Evolutionary conservation across 805 yeast species (phyloP), one percentile per base, ranked within the genome.

Genomic region (Yamadazyma insecticola): DNA sequence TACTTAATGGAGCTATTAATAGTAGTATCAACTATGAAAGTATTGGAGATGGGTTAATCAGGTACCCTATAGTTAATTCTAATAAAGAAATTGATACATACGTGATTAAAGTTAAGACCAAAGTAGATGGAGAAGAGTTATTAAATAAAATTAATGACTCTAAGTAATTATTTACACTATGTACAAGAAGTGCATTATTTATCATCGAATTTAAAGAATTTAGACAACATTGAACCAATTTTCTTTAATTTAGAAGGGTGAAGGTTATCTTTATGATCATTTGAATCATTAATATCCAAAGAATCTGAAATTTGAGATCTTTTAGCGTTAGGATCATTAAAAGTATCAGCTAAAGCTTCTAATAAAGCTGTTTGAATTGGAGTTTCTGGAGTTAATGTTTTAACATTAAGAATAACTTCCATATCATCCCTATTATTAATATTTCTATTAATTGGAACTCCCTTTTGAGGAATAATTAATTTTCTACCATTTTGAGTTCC

Each of bases 311-410:
- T 25, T 48, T 76, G 78, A 9, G 79, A 65, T 41, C 94, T 67
- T 44, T 73, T 82, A 3, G 98, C 98, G 15, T 68, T 71, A 25
- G 67, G 67, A 55, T 92, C 99, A 36, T 83, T 76, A 29, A 82
- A 73, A 2, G 95, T 82, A 51, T 88, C 96, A 1, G 99, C 98
- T 41, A 92, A 70, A 0, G 96, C 96, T 55, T 92, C 99, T 48
- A 94, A 70, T 33, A 92, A 64, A 17, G 94, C 94, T 9, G 79
- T 81, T 55, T 92, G 96, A 1, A 92, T 81, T 10, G 90, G 84
- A 15, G 84, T 81, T 33, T 72, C 71, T 2, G 97, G 95, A 35
- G 78, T 73, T 45, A 79, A 63, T 4, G 88, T 76, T 47, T 76
- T 74, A 12, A 92, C 82, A 29, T 76, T 75, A 44, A 88, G 70